phyloP scores from a whole-genome alignment of 352 stramenopile species.

The Globisporangium takayamanum region DNA sequence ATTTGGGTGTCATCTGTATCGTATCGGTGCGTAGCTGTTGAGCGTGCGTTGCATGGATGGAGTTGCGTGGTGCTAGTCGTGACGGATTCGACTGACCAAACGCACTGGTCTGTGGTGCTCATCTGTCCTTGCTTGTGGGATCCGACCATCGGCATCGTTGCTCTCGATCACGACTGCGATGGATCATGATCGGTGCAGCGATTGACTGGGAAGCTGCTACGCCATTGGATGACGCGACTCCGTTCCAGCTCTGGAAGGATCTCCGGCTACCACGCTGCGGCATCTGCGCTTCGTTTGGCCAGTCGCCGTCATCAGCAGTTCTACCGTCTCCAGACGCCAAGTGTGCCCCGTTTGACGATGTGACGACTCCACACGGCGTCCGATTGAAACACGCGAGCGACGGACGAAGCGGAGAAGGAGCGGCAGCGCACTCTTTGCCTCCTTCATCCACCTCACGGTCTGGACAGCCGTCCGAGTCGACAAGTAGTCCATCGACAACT shows the following conservation, averaged over 20 bases:
- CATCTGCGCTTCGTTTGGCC: slow-evolving; percentile 41
- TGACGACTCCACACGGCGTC: slow-evolving; percentile 14
- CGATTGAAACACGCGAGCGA: slow-evolving; percentile 7
- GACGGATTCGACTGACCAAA: neutral
- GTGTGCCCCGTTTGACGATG: slow-evolving; percentile 28
- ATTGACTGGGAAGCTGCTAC: slow-evolving; percentile 12
- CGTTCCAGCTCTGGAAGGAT: slow-evolving; percentile 32
- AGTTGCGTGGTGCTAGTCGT: neutral
- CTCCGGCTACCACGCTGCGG: slow-evolving; percentile 46
- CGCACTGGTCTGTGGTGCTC: neutral
- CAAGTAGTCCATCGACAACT: neutral
- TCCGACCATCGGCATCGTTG: neutral
- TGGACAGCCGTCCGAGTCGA: neutral
- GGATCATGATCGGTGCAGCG: neutral
- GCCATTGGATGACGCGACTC: neutral
- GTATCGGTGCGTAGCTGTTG: slow-evolving; percentile 35
- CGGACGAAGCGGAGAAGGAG: neutral
- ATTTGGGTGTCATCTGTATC: slow-evolving; percentile 50
- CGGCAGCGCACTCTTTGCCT: neutral
- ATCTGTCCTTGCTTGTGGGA: neutral
- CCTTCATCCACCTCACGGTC: neutral
- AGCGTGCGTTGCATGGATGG: too few relatives aligned
- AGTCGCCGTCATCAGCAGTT: neutral
- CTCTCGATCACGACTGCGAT: neutral
- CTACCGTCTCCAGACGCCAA: slow-evolving; percentile 9